phyloP scores from a whole-genome alignment of 805 yeast genomes.

The Candida corydali region DNA sequence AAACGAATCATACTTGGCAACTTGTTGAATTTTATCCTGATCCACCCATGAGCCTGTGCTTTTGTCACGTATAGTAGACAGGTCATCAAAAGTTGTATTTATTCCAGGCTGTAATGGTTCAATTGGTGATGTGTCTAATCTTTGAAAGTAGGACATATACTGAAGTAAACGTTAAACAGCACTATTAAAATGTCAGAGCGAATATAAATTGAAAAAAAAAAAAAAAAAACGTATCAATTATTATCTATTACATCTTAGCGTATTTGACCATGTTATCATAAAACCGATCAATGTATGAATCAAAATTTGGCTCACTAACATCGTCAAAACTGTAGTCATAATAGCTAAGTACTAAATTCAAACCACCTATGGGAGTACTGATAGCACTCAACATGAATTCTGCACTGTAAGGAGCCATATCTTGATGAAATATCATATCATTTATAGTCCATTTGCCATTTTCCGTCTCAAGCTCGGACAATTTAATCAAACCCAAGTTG shows the following conservation, averaged over 20 bases:
- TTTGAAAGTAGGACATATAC: slow-evolving; percentile 1
- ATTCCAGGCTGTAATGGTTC: slow-evolving; percentile 1
- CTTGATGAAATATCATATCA: slow-evolving; percentile 34
- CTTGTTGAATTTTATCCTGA: slow-evolving; percentile 33
- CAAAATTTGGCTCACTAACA: slow-evolving; percentile 19
- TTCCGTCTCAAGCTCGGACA: slow-evolving; percentile 14
- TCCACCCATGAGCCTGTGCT: slow-evolving; percentile 37
- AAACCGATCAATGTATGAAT: slow-evolving; percentile 17
- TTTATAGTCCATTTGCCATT: slow-evolving; percentile 21
- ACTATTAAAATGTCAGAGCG: too few species aligned
- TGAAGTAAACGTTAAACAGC: too few species aligned
- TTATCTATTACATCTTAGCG: slow-evolving; percentile 4
- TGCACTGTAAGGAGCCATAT: slow-evolving; percentile 27
- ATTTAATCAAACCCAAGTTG: slow-evolving; percentile 29
- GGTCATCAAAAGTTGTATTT: not conserved
- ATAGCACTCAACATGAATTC: slow-evolving; percentile 33
- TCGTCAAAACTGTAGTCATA: slow-evolving; percentile 25
- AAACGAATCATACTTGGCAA: slow-evolving; percentile 55
- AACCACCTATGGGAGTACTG: slow-evolving; percentile 27
- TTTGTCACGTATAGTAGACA: slow-evolving; percentile 12
- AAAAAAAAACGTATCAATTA: slow-evolving; percentile 1
- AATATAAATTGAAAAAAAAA: not conserved
- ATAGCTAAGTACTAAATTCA: slow-evolving; percentile 31
- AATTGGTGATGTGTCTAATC: not conserved
- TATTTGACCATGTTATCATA: slow-evolving; percentile 14